These are phyloP conservation scores for Domatiomyces catenatus DNA, from an alignment of 2,329 filamentous ascomycete species.

Conservation along the genomic window DNA sequence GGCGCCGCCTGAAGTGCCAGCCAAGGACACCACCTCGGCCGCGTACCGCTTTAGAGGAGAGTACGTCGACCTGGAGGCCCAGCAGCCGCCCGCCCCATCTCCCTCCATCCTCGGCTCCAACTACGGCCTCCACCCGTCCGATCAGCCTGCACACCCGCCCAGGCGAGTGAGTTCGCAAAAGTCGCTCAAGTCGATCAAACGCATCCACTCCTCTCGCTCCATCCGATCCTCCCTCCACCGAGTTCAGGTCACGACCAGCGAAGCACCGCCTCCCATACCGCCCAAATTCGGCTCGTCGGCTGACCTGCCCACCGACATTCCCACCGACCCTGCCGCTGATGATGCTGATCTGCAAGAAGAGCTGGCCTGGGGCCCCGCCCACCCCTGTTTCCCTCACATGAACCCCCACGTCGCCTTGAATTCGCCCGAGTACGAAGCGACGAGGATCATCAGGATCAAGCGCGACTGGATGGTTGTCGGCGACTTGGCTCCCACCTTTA, in stretches of 20 bases:
- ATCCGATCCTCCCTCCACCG: conserved; percentile 26
- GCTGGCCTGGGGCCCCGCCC: conserved; percentile 78
- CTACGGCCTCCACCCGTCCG: conserved; percentile 15
- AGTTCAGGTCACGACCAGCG: conserved; percentile 11
- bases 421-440: conserved; percentile 58
- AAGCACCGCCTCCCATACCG: conserved; percentile 2
- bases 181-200: conserved; percentile 18
- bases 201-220: conserved; percentile 27
- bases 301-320: not conserved
- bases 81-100: conserved; percentile 18
- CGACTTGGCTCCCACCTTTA: conserved; percentile 83
- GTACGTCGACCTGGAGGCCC: conserved; percentile 11
- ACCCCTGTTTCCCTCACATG: conserved; percentile 85
- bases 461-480: conserved; percentile 84
- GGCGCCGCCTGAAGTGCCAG: conserved; percentile 1
- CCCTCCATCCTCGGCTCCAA: conserved; percentile 14
- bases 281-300: conserved; percentile 17
- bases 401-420: conserved; percentile 77
- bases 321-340: conserved; percentile 14
- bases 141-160: conserved; percentile 17
- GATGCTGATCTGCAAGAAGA: conserved; percentile 49
- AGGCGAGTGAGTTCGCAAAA: conserved; percentile 13
- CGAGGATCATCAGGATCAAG: conserved; percentile 78
- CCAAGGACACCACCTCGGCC: conserved; percentile 17
- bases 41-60: conserved; percentile 14